Evolutionary conservation across 352 stramenopile genomes (phyloP).

Genomic region (Phytophthora brassicae): DNA sequence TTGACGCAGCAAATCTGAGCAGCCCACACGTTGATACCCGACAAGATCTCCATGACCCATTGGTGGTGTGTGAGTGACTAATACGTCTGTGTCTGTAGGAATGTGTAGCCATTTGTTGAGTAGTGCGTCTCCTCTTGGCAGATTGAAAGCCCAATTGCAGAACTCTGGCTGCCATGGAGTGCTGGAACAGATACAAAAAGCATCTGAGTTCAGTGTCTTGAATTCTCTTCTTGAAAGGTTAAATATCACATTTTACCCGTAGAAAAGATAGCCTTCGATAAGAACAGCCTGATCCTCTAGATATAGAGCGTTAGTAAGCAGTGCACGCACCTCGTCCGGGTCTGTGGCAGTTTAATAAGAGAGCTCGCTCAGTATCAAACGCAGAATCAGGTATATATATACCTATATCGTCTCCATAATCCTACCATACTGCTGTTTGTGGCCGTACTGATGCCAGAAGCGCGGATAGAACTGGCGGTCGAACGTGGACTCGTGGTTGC

Average conservation of each 20-base stretch:
- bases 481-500: slow-evolving; percentile 86
- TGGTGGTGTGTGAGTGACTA: slow-evolving; percentile 88
- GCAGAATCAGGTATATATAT: too few species aligned
- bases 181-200: slow-evolving; percentile 10
- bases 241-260: too few species aligned
- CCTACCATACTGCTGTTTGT: slow-evolving; percentile 56
- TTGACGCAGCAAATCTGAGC: slow-evolving; percentile 68
- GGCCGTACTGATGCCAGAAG: slow-evolving; percentile 76
- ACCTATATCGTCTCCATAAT: too few species aligned
- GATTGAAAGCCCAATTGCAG: slow-evolving; percentile 84
- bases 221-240: too few species aligned
- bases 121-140: slow-evolving; percentile 49
- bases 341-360: too few species aligned
- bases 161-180: slow-evolving; percentile 84
- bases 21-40: slow-evolving; percentile 60
- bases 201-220: too few species aligned
- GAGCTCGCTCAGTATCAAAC: too few species aligned
- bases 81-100: slow-evolving; percentile 73
- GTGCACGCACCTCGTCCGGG: slow-evolving; percentile 60
- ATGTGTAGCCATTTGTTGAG: slow-evolving; percentile 52
- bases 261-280: slow-evolving; percentile 77
- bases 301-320: slow-evolving; percentile 79
- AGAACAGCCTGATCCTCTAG: slow-evolving; percentile 74
- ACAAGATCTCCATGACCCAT: slow-evolving; percentile 76
- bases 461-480: slow-evolving; percentile 65